Evolutionary conservation across 495 filamentous ascomycete genomes (phyloP).

Genomic region (Hyaloscypha variabilis): DNA sequence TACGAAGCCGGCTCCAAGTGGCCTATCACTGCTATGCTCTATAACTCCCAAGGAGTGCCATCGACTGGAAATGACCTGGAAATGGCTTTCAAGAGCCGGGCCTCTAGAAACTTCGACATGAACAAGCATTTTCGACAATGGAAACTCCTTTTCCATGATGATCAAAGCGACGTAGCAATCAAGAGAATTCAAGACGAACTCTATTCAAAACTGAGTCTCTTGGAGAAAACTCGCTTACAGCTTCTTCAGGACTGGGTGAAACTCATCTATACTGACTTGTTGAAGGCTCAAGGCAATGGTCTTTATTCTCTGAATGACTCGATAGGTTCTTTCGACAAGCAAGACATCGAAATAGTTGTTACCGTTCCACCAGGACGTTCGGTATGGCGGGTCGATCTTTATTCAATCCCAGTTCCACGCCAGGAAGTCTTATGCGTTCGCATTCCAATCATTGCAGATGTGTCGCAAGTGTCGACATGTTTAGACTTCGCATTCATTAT

Average conservation of each 20-base stretch:
- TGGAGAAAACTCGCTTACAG: background rate
- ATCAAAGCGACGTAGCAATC: background rate
- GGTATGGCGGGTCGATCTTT: no score
- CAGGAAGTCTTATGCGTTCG: background rate
- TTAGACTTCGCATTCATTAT: background rate
- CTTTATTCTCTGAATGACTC: background rate
- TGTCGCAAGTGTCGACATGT: background rate
- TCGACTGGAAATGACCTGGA: background rate
- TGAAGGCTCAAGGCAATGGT: background rate
- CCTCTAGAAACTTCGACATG: background rate
- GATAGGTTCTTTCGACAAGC: background rate
- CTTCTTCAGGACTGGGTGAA: conserved; percentile 9
- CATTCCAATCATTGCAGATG: background rate
- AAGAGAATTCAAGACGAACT: conserved; percentile 1
- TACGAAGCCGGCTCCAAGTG: background rate
- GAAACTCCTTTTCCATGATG: conserved; percentile 12
- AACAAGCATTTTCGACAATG: conserved; percentile 6
- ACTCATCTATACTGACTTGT: background rate
- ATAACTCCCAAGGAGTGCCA: background rate
- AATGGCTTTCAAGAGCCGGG: background rate
- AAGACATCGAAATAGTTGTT: conserved; percentile 1
- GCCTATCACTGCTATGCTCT: background rate
- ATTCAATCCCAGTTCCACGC: no score
- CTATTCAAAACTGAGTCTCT: background rate
- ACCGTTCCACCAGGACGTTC: conserved; percentile 1